Evolutionary conservation across 352 stramenopile genomes (phyloP).

Genomic region (Discostella stelligera): DNA sequence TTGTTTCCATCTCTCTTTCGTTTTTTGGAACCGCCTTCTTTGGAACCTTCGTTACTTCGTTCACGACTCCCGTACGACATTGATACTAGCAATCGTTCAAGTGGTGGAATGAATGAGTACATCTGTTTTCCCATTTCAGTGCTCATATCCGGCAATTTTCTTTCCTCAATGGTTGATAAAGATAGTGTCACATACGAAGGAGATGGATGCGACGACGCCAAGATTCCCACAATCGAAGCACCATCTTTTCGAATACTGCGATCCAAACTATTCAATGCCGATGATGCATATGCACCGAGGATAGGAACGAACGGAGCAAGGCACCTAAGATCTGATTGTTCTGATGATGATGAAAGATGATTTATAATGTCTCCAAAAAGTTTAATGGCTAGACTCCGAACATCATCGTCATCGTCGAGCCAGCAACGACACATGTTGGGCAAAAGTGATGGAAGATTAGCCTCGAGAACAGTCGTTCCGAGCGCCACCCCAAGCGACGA

Average conservation of each 20-base stretch:
- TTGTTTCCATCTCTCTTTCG: slow-evolving; percentile 41
- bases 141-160: slow-evolving; percentile 26
- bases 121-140: slow-evolving; percentile 43
- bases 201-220: slow-evolving; percentile 48
- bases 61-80: slow-evolving; percentile 40
- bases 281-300: slow-evolving; percentile 67
- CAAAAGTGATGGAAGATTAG: slow-evolving; percentile 66
- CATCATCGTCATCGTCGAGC: slow-evolving; percentile 75
- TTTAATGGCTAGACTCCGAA: slow-evolving; percentile 54
- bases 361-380: slow-evolving; percentile 58
- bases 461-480: slow-evolving; percentile 37
- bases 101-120: slow-evolving; percentile 42
- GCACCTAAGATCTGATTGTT: slow-evolving; percentile 42
- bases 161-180: slow-evolving; percentile 6
- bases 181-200: slow-evolving; percentile 51
- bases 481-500: slow-evolving; percentile 16
- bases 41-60: slow-evolving; percentile 30
- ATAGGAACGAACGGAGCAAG: slow-evolving; percentile 67
- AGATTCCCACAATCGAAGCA: slow-evolving; percentile 50
- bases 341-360: slow-evolving; percentile 18
- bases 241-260: slow-evolving; percentile 59
- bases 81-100: slow-evolving; percentile 45
- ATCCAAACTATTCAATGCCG: slow-evolving; percentile 79
- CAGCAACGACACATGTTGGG: slow-evolving; percentile 61
- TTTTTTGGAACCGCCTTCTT: slow-evolving; percentile 40